Evolutionary conservation across 2,329 filamentous ascomycete genomes (phyloP).

Genomic region (Colletotrichum sidae): DNA sequence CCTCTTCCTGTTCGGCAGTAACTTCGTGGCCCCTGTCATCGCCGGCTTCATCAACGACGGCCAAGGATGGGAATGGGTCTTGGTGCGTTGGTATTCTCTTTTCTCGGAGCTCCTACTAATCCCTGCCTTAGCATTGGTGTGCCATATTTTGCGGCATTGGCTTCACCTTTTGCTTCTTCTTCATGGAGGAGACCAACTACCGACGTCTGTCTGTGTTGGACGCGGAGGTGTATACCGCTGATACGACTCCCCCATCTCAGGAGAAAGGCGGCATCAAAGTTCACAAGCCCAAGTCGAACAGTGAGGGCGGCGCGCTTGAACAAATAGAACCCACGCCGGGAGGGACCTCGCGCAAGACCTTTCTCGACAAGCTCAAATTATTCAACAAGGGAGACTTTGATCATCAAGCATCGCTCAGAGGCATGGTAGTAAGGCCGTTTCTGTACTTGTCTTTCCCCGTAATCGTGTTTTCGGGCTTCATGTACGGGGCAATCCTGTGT

Average conservation of each 20-base stretch:
- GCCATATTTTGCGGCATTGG: conserved; percentile 45
- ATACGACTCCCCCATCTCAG: neutral
- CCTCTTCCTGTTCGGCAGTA: conserved; percentile 42
- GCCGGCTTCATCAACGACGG: conserved; percentile 48
- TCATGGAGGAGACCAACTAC: conserved; percentile 67
- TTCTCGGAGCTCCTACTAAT: accelerated
- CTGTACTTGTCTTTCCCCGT: conserved; percentile 43
- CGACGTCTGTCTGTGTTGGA: conserved; percentile 43
- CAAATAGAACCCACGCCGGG: neutral
- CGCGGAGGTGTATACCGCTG: neutral
- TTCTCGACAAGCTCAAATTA: neutral
- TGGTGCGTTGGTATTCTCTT: conserved; percentile 34
- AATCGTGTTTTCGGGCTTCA: conserved; percentile 56
- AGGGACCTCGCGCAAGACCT: neutral
- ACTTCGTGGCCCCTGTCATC: conserved; percentile 48
- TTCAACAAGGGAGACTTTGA: neutral
- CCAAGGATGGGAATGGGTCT: conserved; percentile 46
- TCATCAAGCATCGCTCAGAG: neutral
- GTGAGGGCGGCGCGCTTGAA: neutral
- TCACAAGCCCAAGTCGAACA: neutral
- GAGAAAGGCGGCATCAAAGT: neutral
- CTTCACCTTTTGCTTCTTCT: conserved; percentile 56
- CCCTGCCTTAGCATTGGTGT: conserved; percentile 39
- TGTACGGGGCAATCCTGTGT: conserved; percentile 55
- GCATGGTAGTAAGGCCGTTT: neutral